Evolutionary conservation across 345 rosid genomes (phyloP).

Genomic region (Capsella bursapastoris): DNA sequence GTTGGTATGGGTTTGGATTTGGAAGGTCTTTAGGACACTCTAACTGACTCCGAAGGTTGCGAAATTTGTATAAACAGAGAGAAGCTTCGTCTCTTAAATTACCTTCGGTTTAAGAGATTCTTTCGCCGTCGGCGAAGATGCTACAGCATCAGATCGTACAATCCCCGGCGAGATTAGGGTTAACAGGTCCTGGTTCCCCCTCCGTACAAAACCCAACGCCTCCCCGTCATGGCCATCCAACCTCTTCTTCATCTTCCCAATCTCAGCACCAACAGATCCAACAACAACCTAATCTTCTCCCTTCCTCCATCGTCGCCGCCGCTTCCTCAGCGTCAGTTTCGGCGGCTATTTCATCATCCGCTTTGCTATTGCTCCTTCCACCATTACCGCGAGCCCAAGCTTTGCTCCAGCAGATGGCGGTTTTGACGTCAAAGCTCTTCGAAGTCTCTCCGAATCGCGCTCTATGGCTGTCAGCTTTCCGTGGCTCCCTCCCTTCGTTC

Average conservation of each 20-base stretch:
- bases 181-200: conserved; percentile 79
- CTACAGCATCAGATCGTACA: conserved; percentile 82
- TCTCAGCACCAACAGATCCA: conserved; percentile 45
- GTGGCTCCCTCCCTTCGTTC: conserved; percentile 81
- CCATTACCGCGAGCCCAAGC: conserved; percentile 86
- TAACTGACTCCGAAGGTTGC: not conserved
- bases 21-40: not conserved
- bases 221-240: conserved; percentile 56
- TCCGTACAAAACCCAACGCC: conserved; percentile 72
- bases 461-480: conserved; percentile 74
- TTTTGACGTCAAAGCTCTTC: conserved; percentile 71
- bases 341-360: conserved; percentile 58
- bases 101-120: not conserved
- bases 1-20: not conserved
- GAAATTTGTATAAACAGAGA: not conserved
- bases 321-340: conserved; percentile 33
- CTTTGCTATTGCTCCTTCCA: conserved; percentile 84
- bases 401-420: conserved; percentile 83
- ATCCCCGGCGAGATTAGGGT: conserved; percentile 87
- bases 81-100: not conserved
- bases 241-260: conserved; percentile 49
- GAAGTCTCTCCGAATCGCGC: conserved; percentile 81
- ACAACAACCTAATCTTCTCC: conserved; percentile 42
- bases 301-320: conserved; percentile 38
- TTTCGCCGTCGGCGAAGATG: conserved; percentile 52